These are phyloP conservation scores for Oryza australiensis DNA, from an alignment of 176 grass and related monocot species.

Conservation along the genomic window DNA sequence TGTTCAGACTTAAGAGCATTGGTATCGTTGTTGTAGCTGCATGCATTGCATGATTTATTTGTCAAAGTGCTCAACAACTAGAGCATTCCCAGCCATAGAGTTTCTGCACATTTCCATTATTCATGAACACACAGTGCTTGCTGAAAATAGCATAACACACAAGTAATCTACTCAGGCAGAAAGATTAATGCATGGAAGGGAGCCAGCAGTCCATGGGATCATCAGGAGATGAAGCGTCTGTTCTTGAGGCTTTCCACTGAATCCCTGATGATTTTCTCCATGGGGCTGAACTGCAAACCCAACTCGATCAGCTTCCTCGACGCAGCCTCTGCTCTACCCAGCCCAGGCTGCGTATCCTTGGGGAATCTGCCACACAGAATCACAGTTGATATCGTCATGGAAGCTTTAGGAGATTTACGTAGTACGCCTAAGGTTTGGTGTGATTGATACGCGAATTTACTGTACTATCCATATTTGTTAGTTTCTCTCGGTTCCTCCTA, in stretches of 20 bases:
- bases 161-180: not conserved
- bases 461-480: too few species aligned
- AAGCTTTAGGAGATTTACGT: not conserved
- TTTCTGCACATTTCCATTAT: not conserved
- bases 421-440: not conserved
- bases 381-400: not conserved
- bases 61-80: not conserved
- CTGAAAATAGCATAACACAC: not conserved
- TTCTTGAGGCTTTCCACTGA: constrained; percentile 67
- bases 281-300: constrained; percentile 57
- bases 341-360: constrained; percentile 59
- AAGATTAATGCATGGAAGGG: not conserved
- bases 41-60: not conserved
- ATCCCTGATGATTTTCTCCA: constrained; percentile 82
- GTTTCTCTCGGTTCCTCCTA: too few species aligned
- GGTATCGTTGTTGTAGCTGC: not conserved
- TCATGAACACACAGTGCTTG: not conserved
- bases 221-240: constrained; percentile 53
- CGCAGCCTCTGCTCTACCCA: constrained; percentile 52
- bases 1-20: not conserved
- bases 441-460: too few species aligned
- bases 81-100: not conserved
- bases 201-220: too few species aligned
- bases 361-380: not conserved
- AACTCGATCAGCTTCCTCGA: constrained; percentile 77